phyloP scores from a whole-genome alignment of 768 basidiomycete genomes.

The Xerocomus potaroensis region DNA sequence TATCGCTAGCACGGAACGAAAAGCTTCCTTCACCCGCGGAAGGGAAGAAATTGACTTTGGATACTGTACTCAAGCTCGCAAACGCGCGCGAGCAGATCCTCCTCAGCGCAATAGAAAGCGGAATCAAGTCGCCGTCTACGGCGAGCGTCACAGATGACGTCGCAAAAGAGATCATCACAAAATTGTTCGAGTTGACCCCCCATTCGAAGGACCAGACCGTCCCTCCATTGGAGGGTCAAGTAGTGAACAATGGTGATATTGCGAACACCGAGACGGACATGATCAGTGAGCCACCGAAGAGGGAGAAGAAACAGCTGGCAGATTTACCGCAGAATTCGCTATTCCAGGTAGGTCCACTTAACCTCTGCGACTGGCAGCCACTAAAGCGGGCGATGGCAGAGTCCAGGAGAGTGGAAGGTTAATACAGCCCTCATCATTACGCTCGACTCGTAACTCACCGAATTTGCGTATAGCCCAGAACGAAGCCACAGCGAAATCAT shows the following conservation, averaged over 20 bases:
- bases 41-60: conserved; percentile 51
- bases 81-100: conserved; percentile 45
- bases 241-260: background rate
- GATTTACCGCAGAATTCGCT: background rate
- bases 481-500: no score
- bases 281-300: background rate
- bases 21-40: conserved; percentile 52
- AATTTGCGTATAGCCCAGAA: no score
- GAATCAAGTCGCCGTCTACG: conserved; percentile 25
- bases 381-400: no score
- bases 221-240: conserved; percentile 5
- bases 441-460: no score
- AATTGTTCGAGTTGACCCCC: conserved; percentile 29
- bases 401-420: no score
- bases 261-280: background rate
- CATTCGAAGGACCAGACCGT: conserved; percentile 3
- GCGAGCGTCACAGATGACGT: conserved; percentile 25
- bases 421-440: no score
- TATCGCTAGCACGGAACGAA: conserved; percentile 46
- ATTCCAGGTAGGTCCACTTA: conserved; percentile 3
- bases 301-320: background rate
- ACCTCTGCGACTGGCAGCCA: background rate
- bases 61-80: conserved; percentile 50
- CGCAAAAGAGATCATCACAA: conserved; percentile 27
- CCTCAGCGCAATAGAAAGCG: conserved; percentile 32